These are phyloP conservation scores for Xylaria multiplex DNA, from an alignment of 2,329 filamentous ascomycete genomes.

Conservation along the genomic window DNA sequence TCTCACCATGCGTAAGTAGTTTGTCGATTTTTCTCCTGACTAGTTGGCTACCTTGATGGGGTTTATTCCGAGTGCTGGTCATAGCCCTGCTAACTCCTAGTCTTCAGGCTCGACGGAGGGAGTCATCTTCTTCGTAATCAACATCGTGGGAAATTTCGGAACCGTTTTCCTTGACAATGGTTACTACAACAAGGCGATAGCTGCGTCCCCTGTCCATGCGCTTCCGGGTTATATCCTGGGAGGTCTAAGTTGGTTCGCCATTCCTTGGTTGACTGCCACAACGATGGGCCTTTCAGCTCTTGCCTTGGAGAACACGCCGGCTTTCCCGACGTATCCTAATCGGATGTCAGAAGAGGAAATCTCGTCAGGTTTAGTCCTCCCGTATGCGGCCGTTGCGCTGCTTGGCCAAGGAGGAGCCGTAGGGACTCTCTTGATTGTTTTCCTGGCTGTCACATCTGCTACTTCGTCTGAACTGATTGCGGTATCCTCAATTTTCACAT, in stretches of 20 bases:
- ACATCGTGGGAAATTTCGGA: constrained; percentile 84
- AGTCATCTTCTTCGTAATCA: constrained; percentile 91
- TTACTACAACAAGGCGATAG: constrained; percentile 95
- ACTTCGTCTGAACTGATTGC: constrained; percentile 87
- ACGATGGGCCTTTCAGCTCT: constrained; percentile 87
- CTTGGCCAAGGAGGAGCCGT: constrained; percentile 84
- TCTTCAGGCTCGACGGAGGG: constrained; percentile 70
- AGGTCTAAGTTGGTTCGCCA: constrained; percentile 90
- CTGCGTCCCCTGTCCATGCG: constrained; percentile 84
- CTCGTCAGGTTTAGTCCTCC: constrained; percentile 83
- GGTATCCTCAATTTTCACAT: constrained; percentile 87
- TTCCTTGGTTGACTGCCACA: constrained; percentile 88
- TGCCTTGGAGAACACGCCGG: constrained; percentile 77
- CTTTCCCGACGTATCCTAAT: constrained; percentile 77
- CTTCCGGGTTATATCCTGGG: constrained; percentile 90
- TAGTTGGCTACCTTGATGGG: neutral
- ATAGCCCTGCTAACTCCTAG: constrained; percentile 17
- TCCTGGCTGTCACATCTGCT: constrained; percentile 90
- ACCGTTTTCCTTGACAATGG: constrained; percentile 88
- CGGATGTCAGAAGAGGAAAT: constrained; percentile 80
- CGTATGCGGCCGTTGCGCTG: constrained; percentile 84
- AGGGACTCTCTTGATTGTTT: constrained; percentile 81
- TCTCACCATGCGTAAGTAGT: constrained; percentile 74
- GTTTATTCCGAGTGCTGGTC: neutral
- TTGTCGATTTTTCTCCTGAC: neutral